Base-by-base conservation (phyloP, 2,329 filamentous ascomycete genomes). In the Alternaria conjuncta region DNA sequence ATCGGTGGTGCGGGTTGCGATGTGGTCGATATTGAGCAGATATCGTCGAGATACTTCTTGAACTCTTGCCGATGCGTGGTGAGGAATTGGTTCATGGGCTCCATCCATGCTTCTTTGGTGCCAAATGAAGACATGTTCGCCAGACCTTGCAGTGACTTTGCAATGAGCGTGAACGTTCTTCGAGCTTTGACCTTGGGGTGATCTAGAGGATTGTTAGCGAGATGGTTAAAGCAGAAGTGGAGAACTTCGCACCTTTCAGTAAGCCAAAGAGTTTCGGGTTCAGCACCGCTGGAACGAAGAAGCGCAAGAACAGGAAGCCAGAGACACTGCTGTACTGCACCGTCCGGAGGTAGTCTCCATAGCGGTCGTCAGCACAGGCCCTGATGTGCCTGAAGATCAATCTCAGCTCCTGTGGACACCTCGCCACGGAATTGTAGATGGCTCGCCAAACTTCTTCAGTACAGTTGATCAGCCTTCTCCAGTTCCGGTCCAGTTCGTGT, bases 71-170 rank as follows among this genome's bases (percentile, higher is more conserved):
- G 88, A 74, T 97, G 90, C 1, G 88, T 85, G 9, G 85, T 86
- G 50, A 98, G 83, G 72, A 97, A 97, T 46, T 87, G 88, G 76
- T 97, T 98, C 95, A 98, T 98, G 0, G 94, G 94, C 81, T 97
- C 94, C 94, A 98, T 97, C 93, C 94, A 98, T n/a, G 91, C 89
- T 79, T 98, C 95, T 77, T 97, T 97, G 75, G 92, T 94, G 44
- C 95, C 95, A 76, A 97, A 97, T 0, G 89, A 93, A 2, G 93
- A 92, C 81, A 97, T 86, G 77, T 97, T 97, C 18, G 94, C 93
- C 62, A 98, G 85, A 15, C 93, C 94, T 80, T 97, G 94, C 9
- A 98, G 84, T 1, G 92, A 93, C 80, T 98, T 98, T 23, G 95
- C 93, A 63, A 98, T 94, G 54, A 98, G 86, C 0, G 95, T 97